phyloP scores from a whole-genome alignment of 208 protist genomes.

The Trypanosoma rangeli region DNA sequence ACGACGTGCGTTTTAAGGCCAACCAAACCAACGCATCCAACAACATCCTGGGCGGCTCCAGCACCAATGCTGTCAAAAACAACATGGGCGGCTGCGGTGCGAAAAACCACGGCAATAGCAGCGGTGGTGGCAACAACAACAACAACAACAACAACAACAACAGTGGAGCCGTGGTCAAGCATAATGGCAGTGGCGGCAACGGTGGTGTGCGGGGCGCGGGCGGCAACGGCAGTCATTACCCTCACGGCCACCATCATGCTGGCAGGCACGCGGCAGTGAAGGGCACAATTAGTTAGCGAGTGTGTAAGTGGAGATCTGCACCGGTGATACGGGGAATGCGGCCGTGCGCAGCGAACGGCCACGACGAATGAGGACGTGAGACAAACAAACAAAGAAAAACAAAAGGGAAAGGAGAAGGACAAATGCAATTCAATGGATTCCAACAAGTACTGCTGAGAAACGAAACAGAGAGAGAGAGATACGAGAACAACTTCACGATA shows the following conservation, averaged over 20 bases:
- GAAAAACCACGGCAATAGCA: slow-evolving; percentile 1
- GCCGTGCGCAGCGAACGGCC: neutral
- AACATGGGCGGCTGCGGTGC: neutral
- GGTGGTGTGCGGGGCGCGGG: neutral
- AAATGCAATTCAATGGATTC: neutral
- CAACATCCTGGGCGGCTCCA: neutral
- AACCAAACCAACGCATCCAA: neutral
- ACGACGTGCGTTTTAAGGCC: slow-evolving; percentile 21
- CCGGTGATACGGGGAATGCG: neutral
- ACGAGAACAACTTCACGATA: neutral
- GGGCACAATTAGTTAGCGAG: neutral
- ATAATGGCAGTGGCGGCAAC: slow-evolving; percentile 4
- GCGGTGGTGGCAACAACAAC: slow-evolving; percentile 12
- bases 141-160: slow-evolving; percentile 12
- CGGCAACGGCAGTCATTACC: slow-evolving; percentile 28
- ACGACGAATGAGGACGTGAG: neutral
- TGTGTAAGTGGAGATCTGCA: neutral
- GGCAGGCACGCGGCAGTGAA: slow-evolving; percentile 13
- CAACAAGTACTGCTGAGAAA: neutral
- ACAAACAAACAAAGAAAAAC: neutral
- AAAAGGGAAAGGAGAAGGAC: neutral
- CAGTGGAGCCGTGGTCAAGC: slow-evolving; percentile 14
- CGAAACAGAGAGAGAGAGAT: neutral
- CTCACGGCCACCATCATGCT: slow-evolving; percentile 30
- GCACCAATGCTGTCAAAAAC: slow-evolving; percentile 4